Percentiles rank a stretch among this genome's conserved stretches.
phyloP scores from a whole-genome alignment of 2,329 filamentous ascomycete species.

The Canariomyces notabilis region DNA sequence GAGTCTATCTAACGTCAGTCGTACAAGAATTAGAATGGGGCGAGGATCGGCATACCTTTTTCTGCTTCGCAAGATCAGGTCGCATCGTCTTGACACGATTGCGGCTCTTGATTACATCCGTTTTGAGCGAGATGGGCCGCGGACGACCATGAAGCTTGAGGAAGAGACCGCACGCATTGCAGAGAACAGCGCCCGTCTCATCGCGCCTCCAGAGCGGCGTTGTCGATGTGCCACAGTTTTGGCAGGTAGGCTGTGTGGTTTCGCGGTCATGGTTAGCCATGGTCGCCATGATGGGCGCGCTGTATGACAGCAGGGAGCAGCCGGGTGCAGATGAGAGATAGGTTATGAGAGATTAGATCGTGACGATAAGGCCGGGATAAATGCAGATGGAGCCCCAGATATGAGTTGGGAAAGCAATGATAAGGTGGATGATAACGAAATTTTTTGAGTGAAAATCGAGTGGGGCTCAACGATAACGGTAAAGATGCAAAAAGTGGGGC shows the following conservation, averaged over 20 bases:
- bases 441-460: constrained; percentile 21
- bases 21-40: not conserved
- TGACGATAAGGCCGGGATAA: constrained; percentile 26
- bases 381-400: constrained; percentile 21
- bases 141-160: constrained; percentile 92
- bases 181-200: constrained; percentile 90
- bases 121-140: constrained; percentile 93
- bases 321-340: constrained; percentile 6
- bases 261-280: constrained; percentile 52
- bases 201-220: constrained; percentile 97
- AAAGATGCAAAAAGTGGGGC: constrained; percentile 1
- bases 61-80: constrained; percentile 71
- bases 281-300: constrained; percentile 43
- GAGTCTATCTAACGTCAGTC: constrained; percentile 23
- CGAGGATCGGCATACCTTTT: constrained; percentile 59
- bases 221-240: constrained; percentile 93
- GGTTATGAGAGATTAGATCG: constrained; percentile 23
- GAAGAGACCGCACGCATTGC: constrained; percentile 97
- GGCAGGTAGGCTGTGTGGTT: constrained; percentile 82
- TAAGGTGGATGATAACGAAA: constrained; percentile 27
- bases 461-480: constrained; percentile 19
- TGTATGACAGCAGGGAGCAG: constrained; percentile 7
- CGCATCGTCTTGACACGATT: constrained; percentile 90
- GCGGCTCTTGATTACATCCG: constrained; percentile 98
- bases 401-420: constrained; percentile 19